Evolutionary conservation across 1,284 basidiomycete genomes (phyloP).

Genomic region (Vanrija sp.): DNA sequence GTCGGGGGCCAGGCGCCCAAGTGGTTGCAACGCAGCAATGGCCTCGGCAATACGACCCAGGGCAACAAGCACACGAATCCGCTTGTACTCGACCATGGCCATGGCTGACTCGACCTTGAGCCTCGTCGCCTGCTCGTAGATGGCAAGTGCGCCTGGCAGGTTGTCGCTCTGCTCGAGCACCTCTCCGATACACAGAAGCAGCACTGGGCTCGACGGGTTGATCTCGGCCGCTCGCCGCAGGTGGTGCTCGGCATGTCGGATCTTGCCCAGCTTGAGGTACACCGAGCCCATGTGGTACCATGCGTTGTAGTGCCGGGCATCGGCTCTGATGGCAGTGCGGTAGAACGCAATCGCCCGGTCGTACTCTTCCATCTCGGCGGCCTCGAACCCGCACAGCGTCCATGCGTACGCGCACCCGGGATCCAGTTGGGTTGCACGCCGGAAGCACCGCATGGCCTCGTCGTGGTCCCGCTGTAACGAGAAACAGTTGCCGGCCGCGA

Average conservation of each 20-base stretch:
- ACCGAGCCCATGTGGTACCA: conserved; percentile 97
- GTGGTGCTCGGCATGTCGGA: conserved; percentile 86
- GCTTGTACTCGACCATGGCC: conserved; percentile 81
- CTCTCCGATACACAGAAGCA: conserved; percentile 85
- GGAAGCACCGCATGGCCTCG: conserved; percentile 86
- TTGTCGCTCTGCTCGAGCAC: conserved; percentile 79
- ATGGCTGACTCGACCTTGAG: conserved; percentile 65
- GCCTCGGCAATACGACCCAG: conserved; percentile 73
- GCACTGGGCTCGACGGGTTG: conserved; percentile 83
- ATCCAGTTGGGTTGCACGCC: conserved; percentile 77
- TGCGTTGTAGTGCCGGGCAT: conserved; percentile 88
- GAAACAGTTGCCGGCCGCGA: conserved; percentile 88
- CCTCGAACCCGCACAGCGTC: conserved; percentile 90
- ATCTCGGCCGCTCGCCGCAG: conserved; percentile 84
- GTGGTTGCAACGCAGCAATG: conserved; percentile 68
- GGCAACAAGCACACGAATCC: conserved; percentile 79
- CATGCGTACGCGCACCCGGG: conserved; percentile 83
- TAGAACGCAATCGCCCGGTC: conserved; percentile 85
- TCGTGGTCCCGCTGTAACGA: conserved; percentile 84
- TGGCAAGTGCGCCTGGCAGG: conserved; percentile 63
- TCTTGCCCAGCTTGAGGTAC: conserved; percentile 85
- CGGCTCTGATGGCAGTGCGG: conserved; percentile 77
- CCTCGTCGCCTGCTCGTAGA: conserved; percentile 71
- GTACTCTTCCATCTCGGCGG: conserved; percentile 79
- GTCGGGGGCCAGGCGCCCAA: conserved; percentile 72